Conservation (phyloP, 164 flowering plant genomes). For the Paratinospora sagittata region DNA sequence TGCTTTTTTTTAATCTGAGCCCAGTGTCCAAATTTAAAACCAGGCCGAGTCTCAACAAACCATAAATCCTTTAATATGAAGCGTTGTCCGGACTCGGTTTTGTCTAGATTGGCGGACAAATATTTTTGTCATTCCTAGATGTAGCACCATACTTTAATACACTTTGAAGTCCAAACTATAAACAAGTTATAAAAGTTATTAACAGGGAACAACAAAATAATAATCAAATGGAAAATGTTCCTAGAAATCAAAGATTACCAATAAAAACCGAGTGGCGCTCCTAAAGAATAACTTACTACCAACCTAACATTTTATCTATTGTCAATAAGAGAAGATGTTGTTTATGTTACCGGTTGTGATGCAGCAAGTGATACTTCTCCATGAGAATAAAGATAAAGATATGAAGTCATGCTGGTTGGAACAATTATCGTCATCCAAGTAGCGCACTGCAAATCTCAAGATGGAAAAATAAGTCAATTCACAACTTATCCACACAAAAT, state of each 20-base stretch:
- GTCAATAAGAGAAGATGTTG: conserved; percentile 20
- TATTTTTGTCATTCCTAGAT: too few relatives aligned
- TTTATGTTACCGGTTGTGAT: conserved; percentile 98
- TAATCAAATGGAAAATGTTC: background rate
- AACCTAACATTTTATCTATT: too few relatives aligned
- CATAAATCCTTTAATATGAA: too few relatives aligned
- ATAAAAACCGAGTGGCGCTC: background rate
- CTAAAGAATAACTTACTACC: background rate
- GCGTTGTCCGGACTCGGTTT: too few relatives aligned
- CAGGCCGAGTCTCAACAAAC: too few relatives aligned
- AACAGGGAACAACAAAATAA: background rate
- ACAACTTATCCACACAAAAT: background rate
- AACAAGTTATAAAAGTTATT: background rate
- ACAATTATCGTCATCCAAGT: conserved; percentile 96
- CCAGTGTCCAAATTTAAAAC: too few relatives aligned
- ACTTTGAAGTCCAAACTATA: too few relatives aligned
- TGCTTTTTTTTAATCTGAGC: too few relatives aligned
- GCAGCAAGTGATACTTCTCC: conserved; percentile 98
- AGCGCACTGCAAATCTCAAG: conserved; percentile 57
- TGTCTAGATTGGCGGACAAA: too few relatives aligned
- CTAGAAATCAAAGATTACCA: background rate
- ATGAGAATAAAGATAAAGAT: conserved; percentile 92
- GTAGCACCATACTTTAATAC: too few relatives aligned
- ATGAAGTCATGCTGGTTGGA: conserved; percentile 95
- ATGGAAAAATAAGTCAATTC: background rate